Conservation (phyloP, 345 rosid genomes). For the Geranium rotundifolium region DNA sequence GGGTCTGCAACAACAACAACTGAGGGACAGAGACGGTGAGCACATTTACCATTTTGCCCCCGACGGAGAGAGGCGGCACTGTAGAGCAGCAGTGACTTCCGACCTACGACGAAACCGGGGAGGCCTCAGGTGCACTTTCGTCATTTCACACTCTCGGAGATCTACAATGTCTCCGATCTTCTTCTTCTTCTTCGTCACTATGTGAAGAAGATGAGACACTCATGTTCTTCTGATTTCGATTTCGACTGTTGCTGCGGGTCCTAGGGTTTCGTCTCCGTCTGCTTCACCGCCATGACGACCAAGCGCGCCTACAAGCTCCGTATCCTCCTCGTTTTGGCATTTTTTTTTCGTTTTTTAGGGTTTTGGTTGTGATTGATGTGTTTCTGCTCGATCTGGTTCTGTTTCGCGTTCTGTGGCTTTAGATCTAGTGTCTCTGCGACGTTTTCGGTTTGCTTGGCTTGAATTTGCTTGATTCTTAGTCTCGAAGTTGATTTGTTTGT, state of each 20-base stretch:
- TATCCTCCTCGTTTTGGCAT: constrained; percentile 41
- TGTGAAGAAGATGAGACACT: background rate
- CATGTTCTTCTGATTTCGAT: background rate
- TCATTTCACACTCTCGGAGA: background rate
- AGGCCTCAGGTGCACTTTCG: too few species aligned
- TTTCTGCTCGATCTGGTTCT: background rate
- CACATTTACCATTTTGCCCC: too few species aligned
- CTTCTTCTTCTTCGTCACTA: background rate
- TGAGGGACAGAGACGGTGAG: too few species aligned
- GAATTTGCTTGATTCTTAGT: background rate
- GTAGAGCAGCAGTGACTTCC: background rate
- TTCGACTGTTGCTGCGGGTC: background rate
- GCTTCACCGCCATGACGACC: constrained; percentile 55
- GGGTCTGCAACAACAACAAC: too few species aligned
- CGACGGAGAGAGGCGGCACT: background rate
- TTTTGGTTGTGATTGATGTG: background rate
- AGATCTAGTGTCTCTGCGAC: background rate
- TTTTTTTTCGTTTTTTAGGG: background rate
- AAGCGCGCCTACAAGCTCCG: constrained; percentile 99
- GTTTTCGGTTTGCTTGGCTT: background rate
- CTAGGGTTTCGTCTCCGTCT: constrained; percentile 28
- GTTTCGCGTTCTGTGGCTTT: background rate
- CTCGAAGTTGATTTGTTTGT: background rate
- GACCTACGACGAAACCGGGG: background rate
- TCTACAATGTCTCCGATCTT: background rate